phyloP scores from a whole-genome alignment of 108 stramenopile species.

The Chaetoceros muelleri region DNA sequence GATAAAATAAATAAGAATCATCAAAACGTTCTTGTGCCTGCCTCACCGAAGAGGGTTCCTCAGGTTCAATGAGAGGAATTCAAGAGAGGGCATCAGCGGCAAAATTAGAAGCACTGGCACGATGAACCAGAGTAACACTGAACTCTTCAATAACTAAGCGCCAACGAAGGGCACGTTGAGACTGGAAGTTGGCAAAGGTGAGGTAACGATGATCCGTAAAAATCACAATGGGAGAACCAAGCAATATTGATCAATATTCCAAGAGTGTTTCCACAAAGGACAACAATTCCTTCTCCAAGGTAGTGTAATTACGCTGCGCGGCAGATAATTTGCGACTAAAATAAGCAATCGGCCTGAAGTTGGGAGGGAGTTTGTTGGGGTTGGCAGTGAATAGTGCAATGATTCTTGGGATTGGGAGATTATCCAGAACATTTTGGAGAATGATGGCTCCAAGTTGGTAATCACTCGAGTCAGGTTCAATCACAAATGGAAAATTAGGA shows the following conservation, averaged over 20 bases:
- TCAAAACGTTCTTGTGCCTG: no score
- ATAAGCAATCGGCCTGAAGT: slow-evolving; percentile 27
- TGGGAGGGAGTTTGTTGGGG: slow-evolving; percentile 11
- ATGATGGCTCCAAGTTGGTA: slow-evolving; percentile 30
- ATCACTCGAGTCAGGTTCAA: slow-evolving; percentile 33
- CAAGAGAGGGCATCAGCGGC: slow-evolving; percentile 30
- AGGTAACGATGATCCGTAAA: slow-evolving; percentile 37
- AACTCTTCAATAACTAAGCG: slow-evolving; percentile 30
- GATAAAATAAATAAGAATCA: no score
- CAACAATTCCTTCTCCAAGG: no score
- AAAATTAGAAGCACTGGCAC: slow-evolving; percentile 25
- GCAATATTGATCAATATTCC: slow-evolving; percentile 26
- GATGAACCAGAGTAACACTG: slow-evolving; percentile 13
- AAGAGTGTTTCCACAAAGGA: slow-evolving; percentile 22
- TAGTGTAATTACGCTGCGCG: no score
- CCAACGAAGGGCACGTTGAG: slow-evolving; percentile 29
- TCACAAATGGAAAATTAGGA: no score
- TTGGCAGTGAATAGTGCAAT: slow-evolving; percentile 11
- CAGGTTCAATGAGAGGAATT: no score
- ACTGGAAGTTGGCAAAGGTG: slow-evolving; percentile 13
- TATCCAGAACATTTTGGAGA: slow-evolving; percentile 22
- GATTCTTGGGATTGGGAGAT: no score
- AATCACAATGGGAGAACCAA: slow-evolving; percentile 14
- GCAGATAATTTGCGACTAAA: slow-evolving; percentile 18
- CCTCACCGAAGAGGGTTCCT: no score